Conservation (phyloP, 2,329 filamentous ascomycete genomes). For the Achaetomium macrosporum region DNA sequence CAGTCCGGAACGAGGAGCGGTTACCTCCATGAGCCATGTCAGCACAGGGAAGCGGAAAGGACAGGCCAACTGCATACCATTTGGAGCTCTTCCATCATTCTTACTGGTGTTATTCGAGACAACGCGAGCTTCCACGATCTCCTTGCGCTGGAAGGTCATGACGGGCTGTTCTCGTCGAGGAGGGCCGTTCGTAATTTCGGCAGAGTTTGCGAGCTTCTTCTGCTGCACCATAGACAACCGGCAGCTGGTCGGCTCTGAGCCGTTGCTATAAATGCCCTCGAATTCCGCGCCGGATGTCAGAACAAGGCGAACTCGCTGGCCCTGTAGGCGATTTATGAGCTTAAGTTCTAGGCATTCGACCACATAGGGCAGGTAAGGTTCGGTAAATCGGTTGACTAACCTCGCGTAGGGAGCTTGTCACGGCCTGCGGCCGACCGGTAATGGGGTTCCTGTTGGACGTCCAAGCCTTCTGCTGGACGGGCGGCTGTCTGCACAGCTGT, state of each 20-base stretch:
- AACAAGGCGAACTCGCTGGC: slow-evolving; percentile 29
- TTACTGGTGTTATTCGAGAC: slow-evolving; percentile 29
- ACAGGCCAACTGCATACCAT: slow-evolving; percentile 32
- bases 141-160: slow-evolving; percentile 32
- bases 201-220: slow-evolving; percentile 28
- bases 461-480: slow-evolving; percentile 30
- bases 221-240: slow-evolving; percentile 32
- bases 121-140: slow-evolving; percentile 27
- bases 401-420: slow-evolving; percentile 29
- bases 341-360: background rate
- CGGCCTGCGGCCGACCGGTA: slow-evolving; percentile 26
- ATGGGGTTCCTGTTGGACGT: slow-evolving; percentile 30
- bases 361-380: slow-evolving; percentile 6
- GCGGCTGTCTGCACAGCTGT: slow-evolving; percentile 27
- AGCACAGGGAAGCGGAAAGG: background rate
- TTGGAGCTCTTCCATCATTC: slow-evolving; percentile 33
- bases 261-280: slow-evolving; percentile 29
- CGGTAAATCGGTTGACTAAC: slow-evolving; percentile 21
- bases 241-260: slow-evolving; percentile 25
- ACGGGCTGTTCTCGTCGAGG: slow-evolving; percentile 27
- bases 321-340: slow-evolving; percentile 21
- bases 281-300: slow-evolving; percentile 28
- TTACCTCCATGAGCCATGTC: slow-evolving; percentile 45
- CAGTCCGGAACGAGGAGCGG: slow-evolving; percentile 70
- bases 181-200: slow-evolving; percentile 29